Evolutionary conservation across 2,329 filamentous ascomycete genomes (phyloP).

Genomic region (Thermomyces lanuginosus): DNA sequence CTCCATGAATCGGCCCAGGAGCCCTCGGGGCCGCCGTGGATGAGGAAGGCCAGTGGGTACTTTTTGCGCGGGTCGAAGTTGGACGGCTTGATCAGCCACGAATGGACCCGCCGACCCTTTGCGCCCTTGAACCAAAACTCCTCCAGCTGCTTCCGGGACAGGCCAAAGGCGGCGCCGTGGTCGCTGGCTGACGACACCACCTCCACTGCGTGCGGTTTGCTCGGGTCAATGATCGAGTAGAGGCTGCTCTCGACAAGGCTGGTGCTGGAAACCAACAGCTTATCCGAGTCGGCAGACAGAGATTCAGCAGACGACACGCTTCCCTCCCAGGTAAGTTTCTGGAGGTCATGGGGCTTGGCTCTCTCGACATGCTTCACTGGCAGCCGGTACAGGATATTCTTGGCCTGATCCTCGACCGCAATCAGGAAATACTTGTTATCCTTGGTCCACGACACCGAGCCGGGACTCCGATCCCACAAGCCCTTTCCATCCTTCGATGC

Average conservation of each 20-base stretch:
- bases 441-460: conserved; percentile 23
- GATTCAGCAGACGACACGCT: conserved; percentile 25
- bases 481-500: conserved; percentile 21
- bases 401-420: conserved; percentile 26
- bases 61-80: conserved; percentile 29
- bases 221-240: conserved; percentile 26
- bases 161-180: conserved; percentile 24
- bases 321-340: conserved; percentile 26
- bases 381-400: conserved; percentile 28
- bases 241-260: conserved; percentile 30
- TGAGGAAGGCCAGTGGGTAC: conserved; percentile 39
- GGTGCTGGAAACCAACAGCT: conserved; percentile 28
- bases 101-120: conserved; percentile 27
- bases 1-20: conserved; percentile 41
- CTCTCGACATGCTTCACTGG: conserved; percentile 15
- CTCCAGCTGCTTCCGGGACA: conserved; percentile 26
- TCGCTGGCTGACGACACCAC: conserved; percentile 24
- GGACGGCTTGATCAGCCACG: conserved; percentile 33
- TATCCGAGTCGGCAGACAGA: conserved; percentile 17
- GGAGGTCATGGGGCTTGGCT: conserved; percentile 16
- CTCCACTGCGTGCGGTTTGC: conserved; percentile 13
- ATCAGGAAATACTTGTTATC: conserved; percentile 27
- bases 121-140: conserved; percentile 33
- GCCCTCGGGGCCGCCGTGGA: conserved; percentile 37
- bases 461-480: conserved; percentile 28